Conservation (phyloP, 2,329 filamentous ascomycete species). For the Trichoderma afroharzianum region DNA sequence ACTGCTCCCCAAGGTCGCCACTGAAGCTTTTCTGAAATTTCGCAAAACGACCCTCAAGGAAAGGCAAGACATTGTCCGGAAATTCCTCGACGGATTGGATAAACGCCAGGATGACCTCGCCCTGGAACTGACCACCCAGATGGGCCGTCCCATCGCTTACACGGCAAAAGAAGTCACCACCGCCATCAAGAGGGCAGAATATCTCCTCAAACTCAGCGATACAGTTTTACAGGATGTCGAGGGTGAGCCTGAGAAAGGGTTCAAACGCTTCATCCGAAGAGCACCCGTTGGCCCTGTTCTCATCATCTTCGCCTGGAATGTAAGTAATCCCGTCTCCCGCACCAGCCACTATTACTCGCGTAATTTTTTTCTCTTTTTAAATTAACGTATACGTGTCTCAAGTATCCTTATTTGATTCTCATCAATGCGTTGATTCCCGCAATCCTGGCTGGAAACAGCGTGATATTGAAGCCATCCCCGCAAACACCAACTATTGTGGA, state of each 20-base stretch:
- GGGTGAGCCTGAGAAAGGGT: conserved; percentile 80
- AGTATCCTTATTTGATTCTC: conserved; percentile 94
- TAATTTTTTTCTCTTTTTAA: background rate
- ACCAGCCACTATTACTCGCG: conserved; percentile 1
- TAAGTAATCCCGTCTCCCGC: conserved; percentile 44
- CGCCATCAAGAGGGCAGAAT: conserved; percentile 79
- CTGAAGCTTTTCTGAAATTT: conserved; percentile 73
- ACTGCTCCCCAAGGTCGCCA: conserved; percentile 66
- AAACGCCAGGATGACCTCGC: conserved; percentile 76
- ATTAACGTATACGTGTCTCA: conserved; percentile 16
- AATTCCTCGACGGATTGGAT: conserved; percentile 68
- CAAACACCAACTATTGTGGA: conserved; percentile 92
- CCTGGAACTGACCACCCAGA: conserved; percentile 84
- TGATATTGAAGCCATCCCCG: conserved; percentile 91
- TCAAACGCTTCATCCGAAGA: conserved; percentile 86
- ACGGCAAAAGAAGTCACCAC: conserved; percentile 80
- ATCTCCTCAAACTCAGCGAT: conserved; percentile 77
- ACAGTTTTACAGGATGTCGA: conserved; percentile 75
- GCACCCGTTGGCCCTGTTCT: conserved; percentile 83
- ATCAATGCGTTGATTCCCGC: conserved; percentile 91
- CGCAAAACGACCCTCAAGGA: conserved; percentile 70
- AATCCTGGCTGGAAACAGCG: conserved; percentile 83
- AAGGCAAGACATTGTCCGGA: conserved; percentile 75
- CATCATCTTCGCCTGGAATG: conserved; percentile 94
- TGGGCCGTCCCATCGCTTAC: conserved; percentile 90